Percentiles rank a stretch among this genome's conserved stretches.
Conservation (phyloP, 2,329 filamentous ascomycete genomes). For the Aspergillus sp. region DNA sequence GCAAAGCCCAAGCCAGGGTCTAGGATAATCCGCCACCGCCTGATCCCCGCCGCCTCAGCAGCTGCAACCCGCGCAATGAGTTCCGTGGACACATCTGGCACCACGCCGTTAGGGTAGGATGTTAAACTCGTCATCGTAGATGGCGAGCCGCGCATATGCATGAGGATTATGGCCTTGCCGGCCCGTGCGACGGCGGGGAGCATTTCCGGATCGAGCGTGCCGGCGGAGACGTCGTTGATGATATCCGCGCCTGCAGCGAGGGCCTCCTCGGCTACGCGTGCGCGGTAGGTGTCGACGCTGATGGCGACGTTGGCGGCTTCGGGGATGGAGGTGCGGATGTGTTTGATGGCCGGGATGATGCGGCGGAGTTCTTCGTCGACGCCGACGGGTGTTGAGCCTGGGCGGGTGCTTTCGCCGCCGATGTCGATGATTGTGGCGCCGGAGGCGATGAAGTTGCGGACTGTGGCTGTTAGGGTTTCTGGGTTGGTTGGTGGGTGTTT, state of each 20-base stretch:
- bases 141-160: slow-evolving; percentile 92
- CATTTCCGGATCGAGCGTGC: slow-evolving; percentile 76
- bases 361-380: slow-evolving; percentile 73
- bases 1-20: slow-evolving; percentile 95
- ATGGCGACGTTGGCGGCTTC: slow-evolving; percentile 66
- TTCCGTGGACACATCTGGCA: slow-evolving; percentile 66
- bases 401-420: slow-evolving; percentile 89
- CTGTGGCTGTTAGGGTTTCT: slow-evolving; percentile 55
- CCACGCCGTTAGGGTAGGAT: slow-evolving; percentile 67
- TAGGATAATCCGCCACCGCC: slow-evolving; percentile 90
- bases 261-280: slow-evolving; percentile 74
- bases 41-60: slow-evolving; percentile 78
- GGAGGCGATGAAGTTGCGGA: slow-evolving; percentile 61
- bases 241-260: slow-evolving; percentile 81
- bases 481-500: slow-evolving; percentile 53
- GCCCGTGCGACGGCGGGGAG: slow-evolving; percentile 74
- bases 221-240: slow-evolving; percentile 91
- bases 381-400: slow-evolving; percentile 67
- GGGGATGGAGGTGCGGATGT: slow-evolving; percentile 65
- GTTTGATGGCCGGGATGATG: slow-evolving; percentile 73
- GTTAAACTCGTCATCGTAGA: slow-evolving; percentile 73
- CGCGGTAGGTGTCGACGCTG: slow-evolving; percentile 91
- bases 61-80: slow-evolving; percentile 68
- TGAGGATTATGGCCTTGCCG: slow-evolving; percentile 76
- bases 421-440: slow-evolving; percentile 88